Evolutionary conservation across 208 protist species (phyloP), one percentile per base, ranked within the genome.

Genomic region (Vickermania ingenoplastis): DNA sequence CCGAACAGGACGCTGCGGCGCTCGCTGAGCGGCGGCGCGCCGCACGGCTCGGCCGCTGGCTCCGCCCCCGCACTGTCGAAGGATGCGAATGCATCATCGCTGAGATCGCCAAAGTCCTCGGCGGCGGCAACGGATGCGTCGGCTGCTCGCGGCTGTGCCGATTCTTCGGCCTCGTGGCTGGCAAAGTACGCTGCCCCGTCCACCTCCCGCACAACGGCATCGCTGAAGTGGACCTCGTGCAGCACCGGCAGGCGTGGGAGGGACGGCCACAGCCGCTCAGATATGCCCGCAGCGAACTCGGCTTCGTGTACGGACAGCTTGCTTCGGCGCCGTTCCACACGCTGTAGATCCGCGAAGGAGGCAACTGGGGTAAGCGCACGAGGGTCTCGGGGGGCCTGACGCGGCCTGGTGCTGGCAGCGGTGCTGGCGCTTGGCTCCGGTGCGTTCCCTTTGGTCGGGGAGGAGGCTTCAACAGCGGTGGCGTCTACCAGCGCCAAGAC

Each of bases 181-280:
- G 51, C 57, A 61, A 94, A 89, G 57, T 90, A 89, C 1, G 52
- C 41, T 3, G 53, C 57, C 3, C 71, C 54, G 59, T 91, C 87
- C 22, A 94, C 51, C 56, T 94, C 87, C 2, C 75, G 79, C 69
- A 90, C 77, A 29, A 80, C 60, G 24, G 82, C 73, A 45, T 94
- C 88, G 23, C 84, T 75, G 57, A 86, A 91, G 69, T 94, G 88
- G 27, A 92, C 53, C 41, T 94, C 88, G 51, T 92, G 83, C 69
- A 94, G 64, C 28, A 75, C 77, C 0, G 81, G 49, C 51, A 92
- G 67, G 24, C 88, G 79, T 22, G 73, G 69, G 52, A 94, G 60
- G 61, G 89, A 75, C 1, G 81, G 81, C 58, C 89, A 76, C 1
- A 94, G 63, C 21, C 88, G 76, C 57, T 94, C 83, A 24, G 88